Base-by-base conservation (phyloP, 768 basidiomycete species). In the Leucosporidium yakuticum region DNA sequence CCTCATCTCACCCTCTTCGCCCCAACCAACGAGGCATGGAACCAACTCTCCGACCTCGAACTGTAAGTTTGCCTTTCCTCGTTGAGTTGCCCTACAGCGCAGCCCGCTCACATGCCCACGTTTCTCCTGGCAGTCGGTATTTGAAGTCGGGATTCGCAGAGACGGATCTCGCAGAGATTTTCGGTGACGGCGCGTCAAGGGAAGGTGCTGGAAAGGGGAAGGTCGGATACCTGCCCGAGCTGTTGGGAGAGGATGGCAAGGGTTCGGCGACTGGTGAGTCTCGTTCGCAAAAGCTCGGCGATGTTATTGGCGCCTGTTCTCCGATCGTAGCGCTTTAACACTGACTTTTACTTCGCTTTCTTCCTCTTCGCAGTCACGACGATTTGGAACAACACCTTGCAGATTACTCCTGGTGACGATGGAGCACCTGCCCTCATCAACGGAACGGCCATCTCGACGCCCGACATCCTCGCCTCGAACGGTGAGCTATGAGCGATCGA, bases 391-490 rank as follows among this genome's bases (percentile, higher is more conserved):
- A 83, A 83, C 17, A 80, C 82, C 2, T 82, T 96, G 15, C 83
- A 86, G 62, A 80, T 93, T 51, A 78, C 80, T 2, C 79, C 83
- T 31, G 76, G 82, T 2, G 82, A 86, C 49, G 72, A 70, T 15
- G 84, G 83, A 68, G 85, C 84, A 4, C 39, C 39, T 2, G 50
- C 57, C 0, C 25, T 59, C 23, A 71, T 74, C 23, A 74, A 72
- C 66, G 71, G 69, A 4, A 68, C 62, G 82, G 76, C 36, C 78
- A 88, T 95, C 53, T 75, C 86, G 6, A 81, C 87, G n/a, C 84
- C 85, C 9, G 91, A 99, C 75, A 85, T 96, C 47, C 92, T 93
- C 75, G 94, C 90, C 7, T 87, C 89, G 36, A 99, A 99, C 75
- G 96, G 80, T 77, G 20, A 54, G 75, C 21, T 7, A 11, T 9